A percentile compares a stretch with the other conserved stretches of the same genome.
These are phyloP conservation scores for Fusarium tuaranense DNA, from an alignment of 2,329 filamentous ascomycete genomes.

Conservation along the genomic window DNA sequence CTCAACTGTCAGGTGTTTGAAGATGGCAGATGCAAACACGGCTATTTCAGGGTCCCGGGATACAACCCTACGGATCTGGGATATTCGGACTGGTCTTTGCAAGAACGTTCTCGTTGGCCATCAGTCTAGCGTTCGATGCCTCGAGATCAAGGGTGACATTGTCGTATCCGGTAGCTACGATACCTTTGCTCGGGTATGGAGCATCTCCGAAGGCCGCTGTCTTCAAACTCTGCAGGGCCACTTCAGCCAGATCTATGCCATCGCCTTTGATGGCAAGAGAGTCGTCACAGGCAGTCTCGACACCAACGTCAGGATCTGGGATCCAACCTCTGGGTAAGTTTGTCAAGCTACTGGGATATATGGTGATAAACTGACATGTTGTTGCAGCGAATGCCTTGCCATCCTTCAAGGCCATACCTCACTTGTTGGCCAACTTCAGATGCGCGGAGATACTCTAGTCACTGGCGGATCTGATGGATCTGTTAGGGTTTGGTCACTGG, in stretches of 20 bases:
- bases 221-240: constrained; percentile 91
- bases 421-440: constrained; percentile 94
- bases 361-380: constrained; percentile 46
- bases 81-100: constrained; percentile 88
- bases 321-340: constrained; percentile 85
- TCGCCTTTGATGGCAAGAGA: constrained; percentile 93
- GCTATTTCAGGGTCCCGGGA: constrained; percentile 97
- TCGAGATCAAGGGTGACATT: constrained; percentile 96
- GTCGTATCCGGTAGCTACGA: constrained; percentile 99
- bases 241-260: constrained; percentile 99
- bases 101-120: constrained; percentile 93
- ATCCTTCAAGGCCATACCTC: constrained; percentile 97
- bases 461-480: constrained; percentile 97
- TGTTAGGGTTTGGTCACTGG: constrained; percentile 94
- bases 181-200: constrained; percentile 97
- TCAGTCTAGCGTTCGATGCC: constrained; percentile 92
- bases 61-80: constrained; percentile 95
- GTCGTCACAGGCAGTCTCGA: constrained; percentile 97
- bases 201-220: constrained; percentile 94
- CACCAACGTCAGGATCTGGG: constrained; percentile 97
- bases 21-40: constrained; percentile 95
- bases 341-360: not conserved
- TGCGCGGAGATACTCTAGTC: constrained; percentile 93
- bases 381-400: constrained; percentile 79
- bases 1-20: constrained; percentile 94